Conservation (phyloP, 306 rosid species). For the Adenanthera pavonina region DNA sequence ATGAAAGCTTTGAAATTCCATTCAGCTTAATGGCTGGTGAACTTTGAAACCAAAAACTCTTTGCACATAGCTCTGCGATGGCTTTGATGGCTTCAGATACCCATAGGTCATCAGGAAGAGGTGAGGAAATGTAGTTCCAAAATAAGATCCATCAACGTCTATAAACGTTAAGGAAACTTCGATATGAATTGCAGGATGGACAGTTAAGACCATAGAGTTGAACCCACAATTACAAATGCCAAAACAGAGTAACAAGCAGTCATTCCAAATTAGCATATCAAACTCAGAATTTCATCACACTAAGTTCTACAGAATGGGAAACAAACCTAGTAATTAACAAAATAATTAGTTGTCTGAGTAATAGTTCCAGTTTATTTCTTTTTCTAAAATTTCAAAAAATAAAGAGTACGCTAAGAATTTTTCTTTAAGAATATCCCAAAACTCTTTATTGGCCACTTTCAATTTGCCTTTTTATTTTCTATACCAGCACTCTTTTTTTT, state of each 20-base stretch:
- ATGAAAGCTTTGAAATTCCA: constrained; percentile 36
- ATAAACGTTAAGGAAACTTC: constrained; percentile 43
- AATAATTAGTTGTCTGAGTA: not conserved
- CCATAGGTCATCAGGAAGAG: constrained; percentile 74
- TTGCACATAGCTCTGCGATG: constrained; percentile 63
- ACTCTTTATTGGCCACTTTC: not conserved
- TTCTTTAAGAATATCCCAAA: not conserved
- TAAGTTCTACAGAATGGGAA: not conserved
- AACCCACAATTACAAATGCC: not conserved
- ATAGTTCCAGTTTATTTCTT: not conserved
- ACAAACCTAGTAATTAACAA: not conserved
- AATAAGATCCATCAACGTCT: constrained; percentile 83
- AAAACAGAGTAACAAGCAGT: not conserved
- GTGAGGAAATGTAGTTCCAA: constrained; percentile 80
- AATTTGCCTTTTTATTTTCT: not conserved
- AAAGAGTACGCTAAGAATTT: not conserved
- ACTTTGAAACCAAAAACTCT: constrained; percentile 82
- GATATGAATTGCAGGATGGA: constrained; percentile 22
- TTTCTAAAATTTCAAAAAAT: not conserved
- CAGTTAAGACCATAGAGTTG: constrained; percentile 22
- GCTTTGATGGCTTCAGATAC: constrained; percentile 71
- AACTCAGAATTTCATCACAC: not conserved
- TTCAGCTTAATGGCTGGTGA: constrained; percentile 59
- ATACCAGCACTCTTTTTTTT: no score
- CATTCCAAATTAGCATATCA: not conserved